A percentile compares a stretch with the other conserved stretches of the same genome.
phyloP scores from a whole-genome alignment of 495 filamentous ascomycete species.

The Neurospora discreta region DNA sequence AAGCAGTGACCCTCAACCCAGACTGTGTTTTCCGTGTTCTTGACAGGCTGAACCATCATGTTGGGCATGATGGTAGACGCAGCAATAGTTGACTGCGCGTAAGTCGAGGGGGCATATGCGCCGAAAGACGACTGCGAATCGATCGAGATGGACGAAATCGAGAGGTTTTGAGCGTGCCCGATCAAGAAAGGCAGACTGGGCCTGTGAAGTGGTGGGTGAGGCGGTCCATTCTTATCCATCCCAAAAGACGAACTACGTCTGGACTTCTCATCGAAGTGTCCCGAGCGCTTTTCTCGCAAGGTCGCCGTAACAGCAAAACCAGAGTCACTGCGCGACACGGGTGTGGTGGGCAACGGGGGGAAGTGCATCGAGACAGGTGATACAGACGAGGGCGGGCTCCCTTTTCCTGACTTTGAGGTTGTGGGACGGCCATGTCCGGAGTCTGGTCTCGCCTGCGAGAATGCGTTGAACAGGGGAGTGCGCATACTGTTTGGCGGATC shows the following conservation, averaged over 20 bases:
- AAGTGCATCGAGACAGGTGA: slow-evolving; percentile 78
- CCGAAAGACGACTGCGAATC: slow-evolving; percentile 64
- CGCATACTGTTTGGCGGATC: slow-evolving; percentile 38
- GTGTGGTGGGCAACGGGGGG: slow-evolving; percentile 59
- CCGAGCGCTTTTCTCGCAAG: slow-evolving; percentile 86
- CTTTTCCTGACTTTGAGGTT: slow-evolving; percentile 66
- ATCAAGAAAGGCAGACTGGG: slow-evolving; percentile 79
- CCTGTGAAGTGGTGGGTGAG: slow-evolving; percentile 54
- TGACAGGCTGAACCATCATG: slow-evolving; percentile 71
- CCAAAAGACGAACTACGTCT: slow-evolving; percentile 87
- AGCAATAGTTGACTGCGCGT: slow-evolving; percentile 92
- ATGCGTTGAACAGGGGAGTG: slow-evolving; percentile 73
- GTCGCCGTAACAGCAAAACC: slow-evolving; percentile 77
- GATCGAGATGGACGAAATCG: slow-evolving; percentile 71
- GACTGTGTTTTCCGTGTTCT: slow-evolving; percentile 72
- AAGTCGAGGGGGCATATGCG: slow-evolving; percentile 86
- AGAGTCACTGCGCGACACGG: slow-evolving; percentile 79
- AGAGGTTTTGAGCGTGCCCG: slow-evolving; percentile 64
- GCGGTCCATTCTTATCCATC: slow-evolving; percentile 53
- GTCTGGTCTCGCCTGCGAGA: slow-evolving; percentile 64
- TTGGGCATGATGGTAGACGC: slow-evolving; percentile 97
- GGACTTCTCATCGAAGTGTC: slow-evolving; percentile 77
- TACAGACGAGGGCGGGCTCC: slow-evolving; percentile 71
- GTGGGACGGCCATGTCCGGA: slow-evolving; percentile 61
- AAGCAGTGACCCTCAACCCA: slow-evolving; percentile 96